Evolutionary conservation across 192 early-diverging fungal genomes (phyloP).

Genomic region (Gryganskiella cystojenkinii): DNA sequence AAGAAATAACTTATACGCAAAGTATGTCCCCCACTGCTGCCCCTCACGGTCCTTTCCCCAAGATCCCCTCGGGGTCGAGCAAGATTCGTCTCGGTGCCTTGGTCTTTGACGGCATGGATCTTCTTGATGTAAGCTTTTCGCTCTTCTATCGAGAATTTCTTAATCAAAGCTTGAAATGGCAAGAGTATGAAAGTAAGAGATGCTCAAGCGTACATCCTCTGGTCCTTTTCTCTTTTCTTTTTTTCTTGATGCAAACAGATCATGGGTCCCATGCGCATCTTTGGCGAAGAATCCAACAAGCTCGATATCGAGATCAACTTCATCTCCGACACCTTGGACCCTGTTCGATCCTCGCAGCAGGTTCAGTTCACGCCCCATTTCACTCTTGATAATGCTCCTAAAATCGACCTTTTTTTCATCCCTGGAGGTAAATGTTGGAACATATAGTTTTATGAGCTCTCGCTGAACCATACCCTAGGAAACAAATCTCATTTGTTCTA

Average conservation of each 20-base stretch:
- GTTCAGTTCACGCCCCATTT: constrained; percentile 35
- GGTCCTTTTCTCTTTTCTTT: too few species aligned
- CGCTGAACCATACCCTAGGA: too few species aligned
- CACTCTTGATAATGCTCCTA: constrained; percentile 34
- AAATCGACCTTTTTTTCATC: constrained; percentile 48
- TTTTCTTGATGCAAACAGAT: constrained; percentile 1
- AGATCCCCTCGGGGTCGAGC: constrained; percentile 20
- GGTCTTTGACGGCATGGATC: constrained; percentile 37
- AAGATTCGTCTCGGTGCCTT: constrained; percentile 32
- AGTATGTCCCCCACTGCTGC: constrained; percentile 13
- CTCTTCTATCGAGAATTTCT: neutral
- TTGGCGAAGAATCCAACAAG: constrained; percentile 20
- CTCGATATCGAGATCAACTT: constrained; percentile 41
- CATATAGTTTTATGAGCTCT: neutral
- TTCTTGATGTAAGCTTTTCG: constrained; percentile 29
- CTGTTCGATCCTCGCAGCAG: constrained; percentile 16
- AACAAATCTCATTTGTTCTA: too few species aligned
- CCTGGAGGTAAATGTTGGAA: constrained; percentile 39
- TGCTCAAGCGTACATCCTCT: too few species aligned
- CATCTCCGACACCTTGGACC: constrained; percentile 14
- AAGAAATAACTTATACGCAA: too few species aligned
- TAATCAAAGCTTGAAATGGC: neutral
- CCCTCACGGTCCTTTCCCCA: constrained; percentile 37
- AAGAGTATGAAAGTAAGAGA: too few species aligned
- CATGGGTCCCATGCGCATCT: constrained; percentile 45